Conservation (phyloP, 1,284 basidiomycete species). For the Ceratobasidium sp. region DNA sequence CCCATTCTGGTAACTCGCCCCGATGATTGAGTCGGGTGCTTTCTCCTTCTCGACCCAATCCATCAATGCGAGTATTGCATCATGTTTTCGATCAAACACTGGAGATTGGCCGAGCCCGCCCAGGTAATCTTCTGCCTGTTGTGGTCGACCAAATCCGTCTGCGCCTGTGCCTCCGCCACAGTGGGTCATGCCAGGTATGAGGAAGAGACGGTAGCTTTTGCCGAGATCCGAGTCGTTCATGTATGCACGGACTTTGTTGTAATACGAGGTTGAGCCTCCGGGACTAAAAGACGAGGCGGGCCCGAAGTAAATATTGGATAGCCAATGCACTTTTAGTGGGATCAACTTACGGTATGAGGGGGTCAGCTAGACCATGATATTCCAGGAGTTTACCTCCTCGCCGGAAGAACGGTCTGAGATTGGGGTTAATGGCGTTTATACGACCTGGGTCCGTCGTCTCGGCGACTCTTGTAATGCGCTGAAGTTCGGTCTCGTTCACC, state of each 20-base stretch:
- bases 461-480: slow-evolving; percentile 16
- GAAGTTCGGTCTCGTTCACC: slow-evolving; percentile 40
- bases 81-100: slow-evolving; percentile 20
- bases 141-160: slow-evolving; percentile 28
- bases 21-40: slow-evolving; percentile 29
- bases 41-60: slow-evolving; percentile 36
- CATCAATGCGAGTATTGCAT: slow-evolving; percentile 35
- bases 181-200: slow-evolving; percentile 32
- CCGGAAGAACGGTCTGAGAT: slow-evolving; percentile 36
- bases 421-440: slow-evolving; percentile 36
- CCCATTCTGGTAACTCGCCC: slow-evolving; percentile 20
- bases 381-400: slow-evolving; percentile 40
- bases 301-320: neutral
- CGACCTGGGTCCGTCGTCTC: slow-evolving; percentile 33
- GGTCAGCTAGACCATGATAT: slow-evolving; percentile 38
- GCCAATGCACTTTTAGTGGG: neutral
- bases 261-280: slow-evolving; percentile 38
- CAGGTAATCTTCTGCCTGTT: slow-evolving; percentile 16
- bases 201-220: slow-evolving; percentile 32
- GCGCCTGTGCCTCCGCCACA: slow-evolving; percentile 37
- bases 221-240: slow-evolving; percentile 28
- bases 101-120: slow-evolving; percentile 20
- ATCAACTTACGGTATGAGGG: slow-evolving; percentile 33
- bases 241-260: slow-evolving; percentile 35
- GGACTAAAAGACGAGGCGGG: too few relatives aligned